Evolutionary conservation across 75 land plant species (phyloP), one percentile per base, ranked within the genome.

Genomic region (Larix kaempferi): DNA sequence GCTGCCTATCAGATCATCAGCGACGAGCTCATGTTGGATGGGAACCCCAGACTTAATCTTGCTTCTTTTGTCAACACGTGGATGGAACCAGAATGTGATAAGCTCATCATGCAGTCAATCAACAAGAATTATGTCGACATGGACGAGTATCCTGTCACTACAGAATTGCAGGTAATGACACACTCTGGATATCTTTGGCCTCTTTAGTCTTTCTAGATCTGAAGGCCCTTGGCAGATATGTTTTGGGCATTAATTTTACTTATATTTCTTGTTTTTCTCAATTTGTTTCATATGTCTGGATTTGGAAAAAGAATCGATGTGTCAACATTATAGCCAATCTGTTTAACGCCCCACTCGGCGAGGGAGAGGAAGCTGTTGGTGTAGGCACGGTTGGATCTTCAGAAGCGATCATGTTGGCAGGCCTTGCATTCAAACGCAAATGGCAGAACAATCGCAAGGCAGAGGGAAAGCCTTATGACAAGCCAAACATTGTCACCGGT

Each of bases 11-110:
- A 90, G 81, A 86, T 90, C 64, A 86, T 90, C 73, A 79, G 62
- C 67, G 92, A 90, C 59, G 92, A 90, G 84, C 83, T 92, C 72
- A 90, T 92, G 94, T 63, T 92, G 79, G 94, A 92, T 76, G 94
- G 94, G 16, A 92, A 87, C 61, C 90, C 94, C 1, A 82, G 94
- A 74, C 82, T 92, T 58, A 92, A 92, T 73, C 75, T 92, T 69
- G 92, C 94, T 10, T 92, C 94, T 7, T 92, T 92, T 79, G 94
- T 90, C 21, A 89, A 90, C 15, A 91, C 91, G 2, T 90, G 91
- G 91, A 90, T 90, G 91, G 91, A 90, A 78, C 91, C 91, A 6
- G 91, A 90, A 78, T 88, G 91, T 59, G 88, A 90, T 52, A 81
- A 82, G 80, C 91, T 89, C 60, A 88, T 90, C 58, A 74, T 83